Evolutionary conservation across 768 basidiomycete species (phyloP).

Genomic region (Trametopsis cervina): DNA sequence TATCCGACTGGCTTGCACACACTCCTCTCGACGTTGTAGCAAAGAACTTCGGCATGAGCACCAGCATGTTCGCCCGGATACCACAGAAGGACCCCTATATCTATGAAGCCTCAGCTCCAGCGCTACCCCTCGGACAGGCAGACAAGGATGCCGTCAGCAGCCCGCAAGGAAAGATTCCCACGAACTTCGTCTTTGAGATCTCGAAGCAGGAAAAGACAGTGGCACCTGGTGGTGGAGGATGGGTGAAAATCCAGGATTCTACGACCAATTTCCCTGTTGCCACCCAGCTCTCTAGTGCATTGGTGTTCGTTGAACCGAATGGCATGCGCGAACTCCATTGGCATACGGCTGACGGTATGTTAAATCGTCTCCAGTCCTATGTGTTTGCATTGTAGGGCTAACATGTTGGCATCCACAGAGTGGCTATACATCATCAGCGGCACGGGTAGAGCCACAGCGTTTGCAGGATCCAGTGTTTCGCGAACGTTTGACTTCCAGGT

Average conservation of each 20-base stretch:
- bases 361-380: too few relatives aligned
- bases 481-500: constrained; percentile 22
- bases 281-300: constrained; percentile 16
- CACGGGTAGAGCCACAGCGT: constrained; percentile 19
- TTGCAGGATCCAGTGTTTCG: constrained; percentile 17
- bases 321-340: constrained; percentile 22
- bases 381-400: too few relatives aligned
- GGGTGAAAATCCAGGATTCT: constrained; percentile 23
- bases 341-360: constrained; percentile 20
- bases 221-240: constrained; percentile 21
- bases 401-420: constrained; percentile 8
- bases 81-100: constrained; percentile 22
- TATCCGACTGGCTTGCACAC: constrained; percentile 24
- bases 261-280: constrained; percentile 20
- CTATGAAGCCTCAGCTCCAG: constrained; percentile 14
- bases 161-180: constrained; percentile 15
- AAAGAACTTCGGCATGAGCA: constrained; percentile 21
- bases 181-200: constrained; percentile 18
- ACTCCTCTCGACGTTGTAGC: constrained; percentile 23
- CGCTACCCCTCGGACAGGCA: constrained; percentile 16
- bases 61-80: constrained; percentile 14
- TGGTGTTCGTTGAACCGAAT: constrained; percentile 21
- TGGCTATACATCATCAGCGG: constrained; percentile 23
- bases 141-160: constrained; percentile 13
- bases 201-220: constrained; percentile 15